Base-by-base conservation (phyloP, 2,329 filamentous ascomycete species). In the Pseudonectria buxi region DNA sequence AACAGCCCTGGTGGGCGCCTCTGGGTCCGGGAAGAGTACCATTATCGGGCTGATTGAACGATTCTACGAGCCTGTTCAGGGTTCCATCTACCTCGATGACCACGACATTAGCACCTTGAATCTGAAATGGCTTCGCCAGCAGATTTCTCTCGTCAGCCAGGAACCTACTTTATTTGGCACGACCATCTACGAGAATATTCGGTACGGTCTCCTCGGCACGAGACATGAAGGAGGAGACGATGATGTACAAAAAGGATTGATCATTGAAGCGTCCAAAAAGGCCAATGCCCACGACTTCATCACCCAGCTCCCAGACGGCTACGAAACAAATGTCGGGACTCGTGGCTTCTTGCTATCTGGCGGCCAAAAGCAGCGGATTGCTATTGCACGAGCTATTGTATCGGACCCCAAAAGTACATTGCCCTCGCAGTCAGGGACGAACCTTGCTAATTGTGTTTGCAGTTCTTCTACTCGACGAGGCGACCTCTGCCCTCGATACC, bases 1-100 rank as follows among this genome's bases (percentile, higher is more conserved):
- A 34, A 74, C 71, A 0, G 73, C 72, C 5, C 59, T 76, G 24
- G 71, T 76, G 1, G 72, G 72, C 0, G 59, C 65, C 2, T 72
- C 67, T 16, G 72, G 72, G 0, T 67, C 57, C n/a, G 70, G 70
- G 0, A 74, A 74, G 36, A 69, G 64, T 26, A 72, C 69, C 1
- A 57, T 71, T 4, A 58, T 73, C 0, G 64, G 63, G 1, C 49
- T 76, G 4, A 39, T 74, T 2, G 68, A 74, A 46, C 55, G 75
- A 3, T 77, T 76, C 55, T 79, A 77, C 45, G 62, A 71, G 25
- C 62, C 69, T 3, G 54, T 56, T 2, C 51, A 58, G 1, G 68
- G 67, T 1, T 36, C 36, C 2, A 58, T 71, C n/a, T 39, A 39
- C 7, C 49, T 68, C 4, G 65, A 60, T 11, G 49, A 49, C 7